Base-by-base conservation (phyloP, 495 filamentous ascomycete species). In the Monascus purpureus region DNA sequence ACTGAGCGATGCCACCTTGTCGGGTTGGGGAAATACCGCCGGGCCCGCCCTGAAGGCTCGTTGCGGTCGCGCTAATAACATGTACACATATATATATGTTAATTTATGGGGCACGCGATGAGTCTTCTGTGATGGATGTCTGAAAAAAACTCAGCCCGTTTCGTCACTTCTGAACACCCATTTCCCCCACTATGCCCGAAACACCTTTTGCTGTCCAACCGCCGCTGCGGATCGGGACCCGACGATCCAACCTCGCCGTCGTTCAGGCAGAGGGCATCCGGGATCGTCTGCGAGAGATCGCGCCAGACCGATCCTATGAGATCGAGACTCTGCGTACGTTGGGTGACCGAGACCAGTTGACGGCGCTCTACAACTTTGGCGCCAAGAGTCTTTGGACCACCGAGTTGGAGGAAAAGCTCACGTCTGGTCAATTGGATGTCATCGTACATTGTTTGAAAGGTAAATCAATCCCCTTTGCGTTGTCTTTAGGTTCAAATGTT, bases 331-430 rank as follows among this genome's bases (percentile, higher is more conserved):
- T 85, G 54, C 54, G 58, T 18, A 72, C 69, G 13, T 57, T 68
- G 22, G 82, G 82, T 28, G 82, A 88, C 61, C 72, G 70, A 54
- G 77, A 87, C 61, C 72, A 83, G 52, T 56, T 55, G 1, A 82
- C 74, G 12, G 68, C 82, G 5, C 63, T 94, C 11, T 75, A 82
- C 36, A 69, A 75, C 28, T 69, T 92, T 43, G 55, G 52, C 25
- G 80, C 78, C n/a, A 94, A 94, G 63, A 72, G 69, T 3, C 58
- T 94, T 11, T 94, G 86, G 86, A 93, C 86, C 4, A 63, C 74
- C 33, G 85, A 93, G 50, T 59, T 94, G 18, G 86, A 94, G 51
- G 75, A 67, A 3, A 57, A 73, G 47, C 63, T 94, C 8, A 46
- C 67, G 17, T 60, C 67, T 3, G 61, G 68, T 23, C 61, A 74